Evolutionary conservation across 31 red algal genomes (phyloP).

Genomic region (Porphyra umbilicalis): DNA sequence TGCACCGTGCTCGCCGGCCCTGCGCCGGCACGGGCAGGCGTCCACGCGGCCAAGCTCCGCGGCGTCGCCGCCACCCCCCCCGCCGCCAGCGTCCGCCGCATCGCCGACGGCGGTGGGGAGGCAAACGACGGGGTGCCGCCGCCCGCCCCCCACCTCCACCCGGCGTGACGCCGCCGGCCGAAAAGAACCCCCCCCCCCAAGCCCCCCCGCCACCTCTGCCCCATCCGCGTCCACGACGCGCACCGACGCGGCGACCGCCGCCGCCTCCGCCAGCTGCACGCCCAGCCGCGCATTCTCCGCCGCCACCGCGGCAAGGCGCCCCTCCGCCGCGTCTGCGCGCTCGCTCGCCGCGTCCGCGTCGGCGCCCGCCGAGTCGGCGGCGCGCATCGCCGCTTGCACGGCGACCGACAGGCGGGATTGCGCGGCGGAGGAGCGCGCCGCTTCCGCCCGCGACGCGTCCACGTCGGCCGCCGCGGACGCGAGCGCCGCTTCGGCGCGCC

Average conservation of each 20-base stretch:
- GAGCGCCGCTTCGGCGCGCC: neutral
- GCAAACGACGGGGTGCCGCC: neutral
- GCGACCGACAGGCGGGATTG: neutral
- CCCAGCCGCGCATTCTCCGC: neutral
- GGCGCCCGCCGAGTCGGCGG: neutral
- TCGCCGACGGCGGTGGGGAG: neutral
- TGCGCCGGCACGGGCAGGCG: neutral
- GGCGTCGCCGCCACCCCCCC: neutral
- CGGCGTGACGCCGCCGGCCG: neutral
- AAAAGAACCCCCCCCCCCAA: neutral
- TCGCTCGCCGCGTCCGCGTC: neutral
- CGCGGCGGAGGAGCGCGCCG: neutral
- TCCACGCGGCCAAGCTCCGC: neutral
- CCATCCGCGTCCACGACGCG: neutral
- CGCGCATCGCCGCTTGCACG: neutral
- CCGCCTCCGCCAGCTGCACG: neutral
- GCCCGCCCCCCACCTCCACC: neutral
- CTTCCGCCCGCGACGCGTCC: neutral
- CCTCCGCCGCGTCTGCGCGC: neutral
- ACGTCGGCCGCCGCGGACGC: neutral
- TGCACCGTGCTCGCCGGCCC: neutral
- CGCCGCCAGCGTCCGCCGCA: neutral
- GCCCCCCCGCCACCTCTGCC: neutral
- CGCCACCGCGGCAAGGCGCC: neutral
- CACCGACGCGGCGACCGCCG: neutral